phyloP scores from a whole-genome alignment of 805 yeast species.

The Candida insectalens region DNA sequence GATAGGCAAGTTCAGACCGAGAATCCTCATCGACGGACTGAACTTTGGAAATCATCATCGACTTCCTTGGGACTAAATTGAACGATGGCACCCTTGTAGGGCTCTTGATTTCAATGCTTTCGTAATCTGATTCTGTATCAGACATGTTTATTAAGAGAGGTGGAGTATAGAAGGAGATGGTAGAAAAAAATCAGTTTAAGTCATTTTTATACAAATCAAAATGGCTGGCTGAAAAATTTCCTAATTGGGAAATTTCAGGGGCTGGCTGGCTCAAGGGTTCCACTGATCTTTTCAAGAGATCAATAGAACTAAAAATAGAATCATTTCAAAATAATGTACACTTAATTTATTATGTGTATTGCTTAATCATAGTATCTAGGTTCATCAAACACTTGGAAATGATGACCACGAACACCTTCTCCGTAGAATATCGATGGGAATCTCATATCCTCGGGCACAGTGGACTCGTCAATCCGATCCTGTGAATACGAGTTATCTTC shows the following conservation, averaged over 20 bases:
- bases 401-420: conserved; percentile 89
- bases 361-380: conserved; percentile 67
- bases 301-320: not conserved
- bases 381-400: conserved; percentile 89
- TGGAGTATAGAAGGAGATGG: no score
- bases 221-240: no score
- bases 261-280: not conserved
- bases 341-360: not conserved
- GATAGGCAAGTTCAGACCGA: no score
- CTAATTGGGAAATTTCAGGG: no score
- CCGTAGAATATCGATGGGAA: conserved; percentile 79
- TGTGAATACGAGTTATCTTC: conserved; percentile 20
- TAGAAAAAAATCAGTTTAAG: no score
- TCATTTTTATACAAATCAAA: no score
- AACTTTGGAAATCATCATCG: conserved; percentile 1
- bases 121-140: no score
- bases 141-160: no score
- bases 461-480: conserved; percentile 42
- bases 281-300: not conserved
- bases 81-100: no score
- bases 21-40: no score
- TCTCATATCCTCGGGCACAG: conserved; percentile 50
- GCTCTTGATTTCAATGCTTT: no score
- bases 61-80: conserved; percentile 1
- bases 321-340: not conserved